Evolutionary conservation across 345 rosid species (phyloP).

Genomic region (Boechera stricta): DNA sequence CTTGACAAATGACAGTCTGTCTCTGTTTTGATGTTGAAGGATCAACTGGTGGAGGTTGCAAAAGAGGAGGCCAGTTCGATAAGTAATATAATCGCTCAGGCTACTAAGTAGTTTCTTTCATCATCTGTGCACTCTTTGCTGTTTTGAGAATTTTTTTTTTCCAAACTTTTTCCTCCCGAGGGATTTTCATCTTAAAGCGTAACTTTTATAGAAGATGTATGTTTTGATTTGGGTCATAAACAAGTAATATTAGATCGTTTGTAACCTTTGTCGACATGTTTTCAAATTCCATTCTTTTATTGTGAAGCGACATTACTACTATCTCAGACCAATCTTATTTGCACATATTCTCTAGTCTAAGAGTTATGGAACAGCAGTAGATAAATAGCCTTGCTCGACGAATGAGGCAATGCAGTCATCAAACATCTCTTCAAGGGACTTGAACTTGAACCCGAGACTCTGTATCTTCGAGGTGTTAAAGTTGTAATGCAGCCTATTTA

Average conservation of each 20-base stretch:
- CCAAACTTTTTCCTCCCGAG: background rate
- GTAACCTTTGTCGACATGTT: background rate
- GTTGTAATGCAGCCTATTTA: conserved; percentile 61
- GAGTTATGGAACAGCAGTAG: conserved; percentile 17
- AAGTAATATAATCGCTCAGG: conserved; percentile 91
- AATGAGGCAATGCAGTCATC: conserved; percentile 74
- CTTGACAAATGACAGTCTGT: background rate
- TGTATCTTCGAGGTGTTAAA: conserved; percentile 66
- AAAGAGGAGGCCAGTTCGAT: conserved; percentile 92
- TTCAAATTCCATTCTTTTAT: conserved; percentile 6
- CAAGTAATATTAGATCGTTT: background rate
- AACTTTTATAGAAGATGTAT: background rate
- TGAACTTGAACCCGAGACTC: conserved; percentile 73
- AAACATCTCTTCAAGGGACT: conserved; percentile 67
- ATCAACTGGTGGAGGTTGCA: conserved; percentile 91
- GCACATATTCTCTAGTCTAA: conserved; percentile 6
- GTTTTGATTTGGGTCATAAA: conserved; percentile 15
- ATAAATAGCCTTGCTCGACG: conserved; percentile 59
- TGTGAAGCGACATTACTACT: conserved; percentile 5
- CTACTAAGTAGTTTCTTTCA: conserved; percentile 64
- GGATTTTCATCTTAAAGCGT: background rate
- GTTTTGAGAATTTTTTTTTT: background rate
- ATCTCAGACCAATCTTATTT: background rate
- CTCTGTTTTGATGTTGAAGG: conserved; percentile 52
- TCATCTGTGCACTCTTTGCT: background rate